These are phyloP conservation scores for Aspergillus phoenicis DNA, from an alignment of 2,329 filamentous ascomycete species.

Conservation along the genomic window DNA sequence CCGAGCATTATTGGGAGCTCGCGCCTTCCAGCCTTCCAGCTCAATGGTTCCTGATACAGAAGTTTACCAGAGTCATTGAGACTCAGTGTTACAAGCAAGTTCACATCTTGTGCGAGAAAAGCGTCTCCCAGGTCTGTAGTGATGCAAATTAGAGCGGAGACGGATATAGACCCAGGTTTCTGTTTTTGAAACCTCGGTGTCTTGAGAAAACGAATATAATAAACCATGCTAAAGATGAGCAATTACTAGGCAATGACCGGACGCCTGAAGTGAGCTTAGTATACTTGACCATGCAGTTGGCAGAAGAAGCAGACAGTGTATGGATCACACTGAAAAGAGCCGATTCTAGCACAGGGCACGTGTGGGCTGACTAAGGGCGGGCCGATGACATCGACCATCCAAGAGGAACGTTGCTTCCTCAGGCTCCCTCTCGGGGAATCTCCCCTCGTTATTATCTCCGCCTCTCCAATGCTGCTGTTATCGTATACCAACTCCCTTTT, in stretches of 20 bases:
- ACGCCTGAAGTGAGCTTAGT: background rate
- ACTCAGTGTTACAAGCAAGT: conserved; percentile 32
- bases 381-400: conserved; percentile 30
- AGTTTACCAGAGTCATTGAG: conserved; percentile 20
- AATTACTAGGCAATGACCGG: background rate
- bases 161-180: conserved; percentile 42
- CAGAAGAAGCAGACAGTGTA: background rate
- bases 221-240: conserved; percentile 48
- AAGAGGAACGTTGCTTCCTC: conserved; percentile 16
- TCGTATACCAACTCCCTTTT: conserved; percentile 1
- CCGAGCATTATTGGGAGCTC: conserved; percentile 37
- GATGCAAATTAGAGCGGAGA: conserved; percentile 62
- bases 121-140: conserved; percentile 70
- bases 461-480: conserved; percentile 19
- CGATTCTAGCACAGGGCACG: conserved; percentile 19
- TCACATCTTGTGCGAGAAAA: conserved; percentile 54
- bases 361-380: conserved; percentile 30
- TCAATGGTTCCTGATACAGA: conserved; percentile 27
- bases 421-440: conserved; percentile 14
- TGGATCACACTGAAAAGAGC: background rate
- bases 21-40: conserved; percentile 40
- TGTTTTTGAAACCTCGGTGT: conserved; percentile 54
- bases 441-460: conserved; percentile 7
- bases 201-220: conserved; percentile 71
- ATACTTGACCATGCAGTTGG: background rate